Conservation (phyloP, 192 early-diverging fungal species). For the Podila epigama region DNA sequence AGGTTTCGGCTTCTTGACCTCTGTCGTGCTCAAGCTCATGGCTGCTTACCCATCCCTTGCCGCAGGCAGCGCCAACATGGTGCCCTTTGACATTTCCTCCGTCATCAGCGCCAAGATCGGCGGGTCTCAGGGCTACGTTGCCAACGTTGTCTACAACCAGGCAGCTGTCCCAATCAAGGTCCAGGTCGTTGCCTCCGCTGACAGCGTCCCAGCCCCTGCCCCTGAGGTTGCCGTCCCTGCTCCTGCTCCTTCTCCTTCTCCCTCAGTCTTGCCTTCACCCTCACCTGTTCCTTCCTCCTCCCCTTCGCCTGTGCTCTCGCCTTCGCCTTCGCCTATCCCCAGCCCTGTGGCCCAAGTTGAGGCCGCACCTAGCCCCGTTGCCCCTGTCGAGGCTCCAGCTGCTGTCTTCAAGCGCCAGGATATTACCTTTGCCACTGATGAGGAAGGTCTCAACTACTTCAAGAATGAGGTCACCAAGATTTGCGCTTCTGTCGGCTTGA, state of each 20-base stretch:
- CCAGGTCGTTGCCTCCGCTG: constrained; percentile 11
- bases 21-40: constrained; percentile 21
- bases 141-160: constrained; percentile 31
- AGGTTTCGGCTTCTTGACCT: constrained; percentile 19
- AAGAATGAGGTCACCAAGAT: neutral
- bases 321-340: neutral
- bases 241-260: neutral
- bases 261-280: neutral
- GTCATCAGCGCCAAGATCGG: constrained; percentile 23
- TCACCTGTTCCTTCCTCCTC: neutral
- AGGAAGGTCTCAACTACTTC: neutral
- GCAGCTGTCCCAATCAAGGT: constrained; percentile 19
- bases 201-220: neutral
- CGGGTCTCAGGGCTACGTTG: constrained; percentile 20
- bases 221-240: neutral
- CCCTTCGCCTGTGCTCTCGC: neutral
- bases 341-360: neutral
- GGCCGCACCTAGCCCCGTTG: neutral
- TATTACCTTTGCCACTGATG: neutral
- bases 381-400: neutral
- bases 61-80: constrained; percentile 7
- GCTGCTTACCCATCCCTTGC: constrained; percentile 12
- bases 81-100: constrained; percentile 36
- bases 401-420: constrained; percentile 29
- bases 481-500: neutral